Conservation (phyloP, 116 monocot species). For the Cymodocea nodosa region DNA sequence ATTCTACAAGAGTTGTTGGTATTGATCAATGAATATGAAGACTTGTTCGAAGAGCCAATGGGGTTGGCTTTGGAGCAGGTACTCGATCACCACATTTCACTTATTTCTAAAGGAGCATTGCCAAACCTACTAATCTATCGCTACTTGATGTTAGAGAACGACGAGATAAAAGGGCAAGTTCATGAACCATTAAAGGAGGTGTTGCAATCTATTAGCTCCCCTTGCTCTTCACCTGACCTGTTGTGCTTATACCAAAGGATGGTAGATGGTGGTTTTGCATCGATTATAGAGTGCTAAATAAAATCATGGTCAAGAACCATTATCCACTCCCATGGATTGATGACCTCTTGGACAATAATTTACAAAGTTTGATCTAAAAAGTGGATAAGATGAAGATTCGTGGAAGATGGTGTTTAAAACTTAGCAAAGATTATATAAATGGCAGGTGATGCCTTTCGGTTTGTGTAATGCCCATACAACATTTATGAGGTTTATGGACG, state of each 20-base stretch:
- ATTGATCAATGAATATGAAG: no score
- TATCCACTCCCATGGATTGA: conserved; percentile 4
- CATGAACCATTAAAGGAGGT: not conserved
- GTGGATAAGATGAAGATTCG: not conserved
- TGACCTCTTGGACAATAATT: conserved; percentile 12
- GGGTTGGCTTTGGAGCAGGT: no score
- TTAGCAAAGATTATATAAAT: no score
- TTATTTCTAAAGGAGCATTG: no score
- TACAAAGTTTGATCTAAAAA: conserved; percentile 7
- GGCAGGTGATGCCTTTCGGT: no score
- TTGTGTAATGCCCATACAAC: no score
- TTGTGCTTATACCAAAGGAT: conserved; percentile 6
- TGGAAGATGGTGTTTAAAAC: no score
- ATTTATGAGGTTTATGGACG: no score
- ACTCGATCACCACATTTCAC: no score
- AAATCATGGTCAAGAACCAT: conserved; percentile 5
- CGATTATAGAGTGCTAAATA: conserved; percentile 8
- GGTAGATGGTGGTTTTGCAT: conserved; percentile 5
- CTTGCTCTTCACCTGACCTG: not conserved
- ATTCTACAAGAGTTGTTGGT: no score
- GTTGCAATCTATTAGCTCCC: not conserved
- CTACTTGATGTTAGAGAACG: not conserved
- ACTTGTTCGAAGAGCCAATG: no score
- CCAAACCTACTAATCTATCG: not conserved
- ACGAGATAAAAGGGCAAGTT: not conserved